phyloP scores from a whole-genome alignment of 2,329 filamentous ascomycete species.

The Zymoseptoria tritici region DNA sequence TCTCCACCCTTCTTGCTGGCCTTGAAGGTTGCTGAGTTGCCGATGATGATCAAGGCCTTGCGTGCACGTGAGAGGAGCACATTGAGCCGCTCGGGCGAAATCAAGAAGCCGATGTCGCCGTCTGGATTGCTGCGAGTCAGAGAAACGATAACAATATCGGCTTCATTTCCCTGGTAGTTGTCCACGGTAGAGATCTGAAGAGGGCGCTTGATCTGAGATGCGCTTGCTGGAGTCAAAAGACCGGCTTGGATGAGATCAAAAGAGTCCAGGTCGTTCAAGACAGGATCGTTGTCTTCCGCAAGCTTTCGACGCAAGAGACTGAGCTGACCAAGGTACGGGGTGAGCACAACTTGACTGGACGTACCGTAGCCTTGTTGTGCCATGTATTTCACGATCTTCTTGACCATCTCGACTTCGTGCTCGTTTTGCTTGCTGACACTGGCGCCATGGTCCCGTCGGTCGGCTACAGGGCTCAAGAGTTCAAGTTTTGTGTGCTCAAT shows the following conservation, averaged over 20 bases:
- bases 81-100: conserved; percentile 60
- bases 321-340: conserved; percentile 55
- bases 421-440: conserved; percentile 37
- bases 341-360: conserved; percentile 61
- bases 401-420: conserved; percentile 56
- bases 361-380: conserved; percentile 57
- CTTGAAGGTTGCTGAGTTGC: conserved; percentile 43
- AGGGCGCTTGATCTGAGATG: conserved; percentile 32
- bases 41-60: conserved; percentile 65
- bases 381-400: conserved; percentile 55
- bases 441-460: conserved; percentile 10
- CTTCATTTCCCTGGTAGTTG: conserved; percentile 73
- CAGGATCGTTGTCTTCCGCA: conserved; percentile 49
- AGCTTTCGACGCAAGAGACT: conserved; percentile 44
- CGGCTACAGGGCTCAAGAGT: conserved; percentile 14
- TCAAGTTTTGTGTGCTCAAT: conserved; percentile 49
- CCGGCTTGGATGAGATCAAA: conserved; percentile 40
- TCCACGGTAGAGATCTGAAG: conserved; percentile 32
- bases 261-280: conserved; percentile 54
- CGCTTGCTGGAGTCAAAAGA: conserved; percentile 15
- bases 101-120: conserved; percentile 57
- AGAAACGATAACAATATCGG: conserved; percentile 61
- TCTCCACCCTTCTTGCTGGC: conserved; percentile 10
- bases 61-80: conserved; percentile 59
- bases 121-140: conserved; percentile 61